Evolutionary conservation across 192 early-diverging fungal species (phyloP), one percentile per base, ranked within the genome.

Genomic region (Linnemannia zychae): DNA sequence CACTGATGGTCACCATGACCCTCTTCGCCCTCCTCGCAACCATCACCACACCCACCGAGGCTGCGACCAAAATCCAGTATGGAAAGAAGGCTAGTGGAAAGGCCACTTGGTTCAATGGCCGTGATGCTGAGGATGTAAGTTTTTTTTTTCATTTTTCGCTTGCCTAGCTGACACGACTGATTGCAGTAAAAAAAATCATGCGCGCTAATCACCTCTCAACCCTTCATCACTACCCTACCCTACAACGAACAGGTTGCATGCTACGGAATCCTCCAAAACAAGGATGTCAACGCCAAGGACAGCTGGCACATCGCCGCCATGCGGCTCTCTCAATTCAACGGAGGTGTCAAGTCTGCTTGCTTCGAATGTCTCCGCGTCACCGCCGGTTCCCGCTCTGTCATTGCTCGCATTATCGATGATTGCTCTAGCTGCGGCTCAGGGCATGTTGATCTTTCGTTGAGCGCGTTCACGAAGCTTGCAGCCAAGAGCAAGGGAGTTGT

Each of bases 261-360:
- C 76, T 84, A 84, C 17, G 82, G 82, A 33, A 53, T 75, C 47
- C 72, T 84, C 57, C 7, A 57, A 17, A 71, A 78, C 82, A 63
- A 84, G 34, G 49, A 75, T 18, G 68, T 78, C 31, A 34, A 78
- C 31, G 82, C 73, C 46, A 7, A 75, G 46, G 82, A 84, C 28
- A 22, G 22, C 28, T 84, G 82, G 82, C 82, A 84, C 77, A 79
- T 84, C 60, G 82, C 49, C 28, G 82, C 82, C 11, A 68, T 84
- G 17, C 46, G 71, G 36, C 36, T 78, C 24, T n/a, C 53, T 1
- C 24, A 34, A 16, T 78, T 66, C 47, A 52, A 17, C 7, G 75
- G 75, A 22, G 68, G 57, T 17, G 70, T 75, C n/a, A 53, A 66
- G 18, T 13, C 28, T 0, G 72, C 40, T 20, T 84, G 82, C 68